Conservation (phyloP, 768 basidiomycete genomes). For the Flagelloscypha sp. region DNA sequence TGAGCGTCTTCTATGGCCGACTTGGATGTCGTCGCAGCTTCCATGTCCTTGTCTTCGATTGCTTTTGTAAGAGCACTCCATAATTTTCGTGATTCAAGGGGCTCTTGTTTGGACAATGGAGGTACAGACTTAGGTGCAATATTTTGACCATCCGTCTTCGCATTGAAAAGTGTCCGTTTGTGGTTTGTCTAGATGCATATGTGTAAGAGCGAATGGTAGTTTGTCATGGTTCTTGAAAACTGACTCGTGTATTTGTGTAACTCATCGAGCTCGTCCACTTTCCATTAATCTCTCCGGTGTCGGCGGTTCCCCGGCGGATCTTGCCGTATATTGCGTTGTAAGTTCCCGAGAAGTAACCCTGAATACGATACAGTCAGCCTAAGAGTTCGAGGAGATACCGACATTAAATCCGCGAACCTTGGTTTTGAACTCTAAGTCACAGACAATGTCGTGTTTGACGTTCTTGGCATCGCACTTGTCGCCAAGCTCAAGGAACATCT, state of each 20-base stretch:
- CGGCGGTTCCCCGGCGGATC: conserved; percentile 53
- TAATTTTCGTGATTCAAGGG: conserved; percentile 80
- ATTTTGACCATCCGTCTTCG: conserved; percentile 60
- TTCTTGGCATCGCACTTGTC: conserved; percentile 83
- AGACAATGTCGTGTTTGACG: conserved; percentile 61
- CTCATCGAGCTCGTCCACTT: conserved; percentile 91
- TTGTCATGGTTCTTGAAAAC: conserved; percentile 8
- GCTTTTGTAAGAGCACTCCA: conserved; percentile 83
- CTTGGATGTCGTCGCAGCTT: conserved; percentile 87
- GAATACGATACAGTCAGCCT: conserved; percentile 4
- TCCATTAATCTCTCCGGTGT: conserved; percentile 82
- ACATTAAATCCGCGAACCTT: conserved; percentile 46
- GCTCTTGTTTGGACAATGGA: conserved; percentile 81
- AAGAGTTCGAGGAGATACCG: background rate
- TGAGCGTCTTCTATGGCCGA: conserved; percentile 86
- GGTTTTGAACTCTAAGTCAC: conserved; percentile 95
- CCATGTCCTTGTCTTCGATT: conserved; percentile 86
- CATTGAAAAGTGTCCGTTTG: conserved; percentile 81
- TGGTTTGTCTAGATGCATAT: conserved; percentile 41
- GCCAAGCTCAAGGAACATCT: conserved; percentile 95
- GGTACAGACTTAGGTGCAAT: conserved; percentile 78
- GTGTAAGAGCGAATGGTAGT: background rate
- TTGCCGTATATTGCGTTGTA: conserved; percentile 87
- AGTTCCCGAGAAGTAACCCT: conserved; percentile 96
- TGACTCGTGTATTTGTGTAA: conserved; percentile 61